Evolutionary conservation across 257 asterid species (phyloP), one percentile per base, ranked within the genome.

Genomic region (Solanum clarkiae): DNA sequence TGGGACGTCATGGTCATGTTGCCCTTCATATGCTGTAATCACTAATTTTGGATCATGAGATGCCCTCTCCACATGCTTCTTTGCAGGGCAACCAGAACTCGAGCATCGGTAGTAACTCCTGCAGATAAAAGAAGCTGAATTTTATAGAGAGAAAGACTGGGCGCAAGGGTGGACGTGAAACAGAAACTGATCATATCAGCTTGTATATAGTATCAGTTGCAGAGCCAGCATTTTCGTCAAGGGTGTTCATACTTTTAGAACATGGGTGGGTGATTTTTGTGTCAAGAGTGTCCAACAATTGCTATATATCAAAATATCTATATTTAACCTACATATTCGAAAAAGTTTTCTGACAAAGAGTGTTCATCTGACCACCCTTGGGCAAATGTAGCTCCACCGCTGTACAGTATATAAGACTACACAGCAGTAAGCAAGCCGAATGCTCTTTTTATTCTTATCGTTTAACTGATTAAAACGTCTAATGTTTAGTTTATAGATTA

Each of bases 61-160:
- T 84, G 98, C 93, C 91, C 98, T 90, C 89, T 94, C 99, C 24
- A 96, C 98, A 24, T 96, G 99, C 87, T 96, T 94, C 92, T 94
- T 96, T 66, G 89, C 99, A 7, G 94, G 91, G 89, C 98, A 96
- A 82, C 98, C 98, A 49, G 93, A 87, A 86, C 80, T 88, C 47
- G 98, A 93, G 88, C 98, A 94, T 92, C 98, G 89, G 93, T 96
- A 94, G 85, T 96, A 96, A 90, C 99, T 94, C 94, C 99, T 96
- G 44, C 85, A 87, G 56, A 88, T 63, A 36, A 84, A 5, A 84
- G 86, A 44, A 62, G 83, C 77, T 70, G 83, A 83, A 56, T 63
- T 86, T 86, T 79, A 87, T 85, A 42, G 75, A 18, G 84, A 44
- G 82, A 29, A 29, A 77, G 45, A 49, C 45, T 13, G 81, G 42